A percentile compares a stretch with the other conserved stretches of the same genome.
Conservation (phyloP, 2,329 filamentous ascomycete species). For the Pseudogymnoascus sp. region DNA sequence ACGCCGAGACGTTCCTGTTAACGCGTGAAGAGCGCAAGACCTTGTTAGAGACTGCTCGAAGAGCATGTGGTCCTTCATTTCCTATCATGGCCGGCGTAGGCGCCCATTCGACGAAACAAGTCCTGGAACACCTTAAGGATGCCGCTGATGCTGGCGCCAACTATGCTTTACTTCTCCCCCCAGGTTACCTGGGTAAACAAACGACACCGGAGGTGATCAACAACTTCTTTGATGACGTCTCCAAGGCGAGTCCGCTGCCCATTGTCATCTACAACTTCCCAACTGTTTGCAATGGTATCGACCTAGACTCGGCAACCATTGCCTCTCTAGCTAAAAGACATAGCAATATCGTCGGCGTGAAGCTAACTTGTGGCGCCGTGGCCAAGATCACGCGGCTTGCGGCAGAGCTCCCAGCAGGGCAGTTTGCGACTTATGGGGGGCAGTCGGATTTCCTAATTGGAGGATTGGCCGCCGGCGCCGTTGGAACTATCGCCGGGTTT, state of each 20-base stretch:
- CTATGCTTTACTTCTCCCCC: slow-evolving; percentile 56
- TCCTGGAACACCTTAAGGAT: too few relatives aligned
- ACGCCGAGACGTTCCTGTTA: too few relatives aligned
- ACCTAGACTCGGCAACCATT: slow-evolving; percentile 35
- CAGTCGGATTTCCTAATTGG: slow-evolving; percentile 66
- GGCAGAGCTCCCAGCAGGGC: slow-evolving; percentile 42
- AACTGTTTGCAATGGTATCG: slow-evolving; percentile 35
- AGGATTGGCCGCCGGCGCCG: slow-evolving; percentile 49
- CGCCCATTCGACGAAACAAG: too few relatives aligned
- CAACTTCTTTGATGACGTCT: slow-evolving; percentile 50
- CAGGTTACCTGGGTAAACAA: slow-evolving; percentile 54
- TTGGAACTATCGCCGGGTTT: slow-evolving; percentile 55
- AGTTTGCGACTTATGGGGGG: slow-evolving; percentile 35
- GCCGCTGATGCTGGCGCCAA: slow-evolving; percentile 53
- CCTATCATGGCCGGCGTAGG: too few relatives aligned
- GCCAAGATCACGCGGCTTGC: slow-evolving; percentile 41
- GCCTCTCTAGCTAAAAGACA: slow-evolving; percentile 27
- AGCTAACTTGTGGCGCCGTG: slow-evolving; percentile 32
- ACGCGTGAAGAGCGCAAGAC: too few relatives aligned
- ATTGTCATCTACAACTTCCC: slow-evolving; percentile 43
- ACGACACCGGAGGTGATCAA: slow-evolving; percentile 44
- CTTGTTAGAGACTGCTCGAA: too few relatives aligned
- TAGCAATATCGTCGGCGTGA: slow-evolving; percentile 31
- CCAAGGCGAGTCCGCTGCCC: slow-evolving; percentile 35
- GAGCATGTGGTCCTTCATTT: too few relatives aligned